These are phyloP conservation scores for Phytopythium ostracodes DNA, from an alignment of 352 stramenopile species.

Conservation along the genomic window DNA sequence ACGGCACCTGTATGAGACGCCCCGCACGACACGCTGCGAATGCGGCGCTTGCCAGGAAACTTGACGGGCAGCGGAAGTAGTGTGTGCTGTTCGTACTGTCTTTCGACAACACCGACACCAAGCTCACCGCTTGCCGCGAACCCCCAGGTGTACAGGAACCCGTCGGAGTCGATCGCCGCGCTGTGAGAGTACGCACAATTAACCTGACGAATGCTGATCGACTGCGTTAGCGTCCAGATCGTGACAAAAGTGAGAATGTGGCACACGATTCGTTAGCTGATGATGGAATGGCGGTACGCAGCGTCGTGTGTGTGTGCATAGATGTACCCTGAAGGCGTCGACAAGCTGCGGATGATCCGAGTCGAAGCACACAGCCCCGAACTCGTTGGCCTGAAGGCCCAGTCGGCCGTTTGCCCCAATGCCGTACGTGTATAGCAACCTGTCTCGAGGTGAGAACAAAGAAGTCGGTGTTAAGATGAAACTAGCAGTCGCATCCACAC, in stretches of 20 bases:
- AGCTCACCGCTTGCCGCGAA: conserved; percentile 79
- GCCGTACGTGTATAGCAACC: conserved; percentile 90
- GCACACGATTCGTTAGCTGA: conserved; percentile 10
- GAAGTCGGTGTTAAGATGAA: not conserved
- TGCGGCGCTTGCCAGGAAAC: conserved; percentile 54
- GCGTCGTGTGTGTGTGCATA: conserved; percentile 9
- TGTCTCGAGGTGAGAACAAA: conserved; percentile 9
- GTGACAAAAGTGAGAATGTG: not conserved
- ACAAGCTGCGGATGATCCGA: conserved; percentile 53
- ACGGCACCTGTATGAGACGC: conserved; percentile 77
- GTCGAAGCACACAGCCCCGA: conserved; percentile 59
- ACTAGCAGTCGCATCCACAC: not conserved
- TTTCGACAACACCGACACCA: conserved; percentile 76
- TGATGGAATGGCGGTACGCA: not conserved
- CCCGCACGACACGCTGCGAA: conserved; percentile 86
- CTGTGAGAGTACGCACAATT: conserved; percentile 86
- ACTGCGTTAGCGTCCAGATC: not conserved
- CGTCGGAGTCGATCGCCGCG: conserved; percentile 70
- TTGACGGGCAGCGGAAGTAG: conserved; percentile 62
- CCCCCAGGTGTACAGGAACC: conserved; percentile 88
- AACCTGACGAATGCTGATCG: conserved; percentile 40
- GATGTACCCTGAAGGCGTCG: conserved; percentile 40
- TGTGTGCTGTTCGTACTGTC: conserved; percentile 82
- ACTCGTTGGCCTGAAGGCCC: conserved; percentile 53
- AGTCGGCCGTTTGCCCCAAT: conserved; percentile 80